Evolutionary conservation across 2,329 filamentous ascomycete species (phyloP), one percentile per base, ranked within the genome.

Genomic region (Aspergillus felis): DNA sequence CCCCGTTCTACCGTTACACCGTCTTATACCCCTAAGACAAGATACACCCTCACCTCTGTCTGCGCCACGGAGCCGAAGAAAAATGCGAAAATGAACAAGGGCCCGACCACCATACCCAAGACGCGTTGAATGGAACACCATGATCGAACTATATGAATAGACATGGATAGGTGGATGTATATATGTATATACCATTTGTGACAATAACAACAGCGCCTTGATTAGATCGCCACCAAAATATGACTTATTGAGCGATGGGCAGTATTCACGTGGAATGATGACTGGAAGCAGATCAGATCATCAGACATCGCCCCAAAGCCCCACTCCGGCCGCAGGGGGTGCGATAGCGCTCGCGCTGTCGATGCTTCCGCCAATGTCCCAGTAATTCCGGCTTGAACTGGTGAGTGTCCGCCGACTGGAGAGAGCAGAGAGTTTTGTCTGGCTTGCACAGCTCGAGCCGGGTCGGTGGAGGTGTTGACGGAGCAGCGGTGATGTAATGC

Each of bases 361-460:
- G 25, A 91, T 83, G 65, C 87, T 92, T 5, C 86, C 89, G 27
- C 91, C 91, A 63, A 96, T 85, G 72, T 96, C 92, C 92, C 92
- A 97, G 73, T 95, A 97, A 71, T 96, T 91, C 54, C 91, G 80
- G 49, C 87, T 90, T 48, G 89, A 92, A 35, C 85, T 83, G 3
- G 77, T 76, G 55, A 80, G 64, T 0, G 74, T 76, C 53, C 83
- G 80, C 66, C 82, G 81, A 42, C 85, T 87, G 35, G 85, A 90
- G 65, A 87, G 86, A 71, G 84, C 87, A 20, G 86, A 90, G 65
- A 88, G 85, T 72, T 88, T 87, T 7, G 90, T 95, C 75, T 96
- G 91, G 69, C 90, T 96, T 3, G 91, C 91, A 72, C 91, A 96
- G 72, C 90, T 95, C 57, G 86, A 84, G 58, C 81, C 76, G 9